Base-by-base conservation (phyloP, 352 stramenopile species). In the Globisporangium polare region DNA sequence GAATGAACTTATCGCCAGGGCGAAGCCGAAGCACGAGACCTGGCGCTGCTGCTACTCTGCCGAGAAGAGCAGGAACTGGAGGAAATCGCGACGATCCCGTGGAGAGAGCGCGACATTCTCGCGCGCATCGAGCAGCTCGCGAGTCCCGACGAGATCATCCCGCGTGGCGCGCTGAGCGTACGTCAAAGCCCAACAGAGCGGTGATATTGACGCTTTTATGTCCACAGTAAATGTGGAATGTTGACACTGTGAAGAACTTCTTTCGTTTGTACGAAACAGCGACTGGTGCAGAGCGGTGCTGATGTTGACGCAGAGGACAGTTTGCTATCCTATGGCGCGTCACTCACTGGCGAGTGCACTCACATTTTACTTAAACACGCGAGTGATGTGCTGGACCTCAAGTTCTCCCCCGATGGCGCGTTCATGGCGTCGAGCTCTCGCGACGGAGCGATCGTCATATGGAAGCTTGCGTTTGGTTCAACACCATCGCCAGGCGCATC, bases 361-460 rank as follows among this genome's bases (percentile, higher is more conserved):
- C 66, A 69, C 0, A 53, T 90, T 1, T 51, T 92, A 22, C 49
- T 78, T 10, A 73, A 73, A 27, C 80, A 89, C 60, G 78, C 61
- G 8, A 71, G 68, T 29, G 80, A 92, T 37, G 77, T 94, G n/a
- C 74, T 74, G 59, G 77, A 90, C 41, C 50, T 96, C 15, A 69
- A 73, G 4, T 97, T 97, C 55, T 92, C 87, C 5, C 88, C 89
- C 0, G 64, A 94, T 60, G 90, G 89, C 27, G 58, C 75, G 13
- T 77, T 83, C 33, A 65, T 97, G 58, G 88, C 88, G 18, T 95
- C 87, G 1, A 82, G 83, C 4, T 89, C 82, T 5, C 86, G 86
- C 20, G 83, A 95, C 37, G 86, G 82, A 1, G 81, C 74, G 12
- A 78, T 97, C 13, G 66, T 97, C 10, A 63, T 96, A 12, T 96